Evolutionary conservation across 768 basidiomycete genomes (phyloP).

Genomic region (Rhizopogon vulgaris): DNA sequence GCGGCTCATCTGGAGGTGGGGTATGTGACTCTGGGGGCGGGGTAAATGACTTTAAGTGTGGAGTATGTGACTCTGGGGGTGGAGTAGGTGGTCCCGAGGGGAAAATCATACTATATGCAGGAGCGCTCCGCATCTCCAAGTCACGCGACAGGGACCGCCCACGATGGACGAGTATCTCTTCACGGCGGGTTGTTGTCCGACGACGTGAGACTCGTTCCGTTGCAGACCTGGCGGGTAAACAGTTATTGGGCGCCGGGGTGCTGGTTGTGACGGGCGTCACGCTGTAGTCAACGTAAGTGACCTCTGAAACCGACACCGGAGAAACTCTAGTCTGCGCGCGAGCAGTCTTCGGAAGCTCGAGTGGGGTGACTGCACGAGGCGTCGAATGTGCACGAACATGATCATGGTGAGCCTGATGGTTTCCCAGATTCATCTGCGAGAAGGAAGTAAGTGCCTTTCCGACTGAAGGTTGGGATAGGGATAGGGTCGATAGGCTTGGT

Average conservation of each 20-base stretch:
- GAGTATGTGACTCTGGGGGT: conserved; percentile 12
- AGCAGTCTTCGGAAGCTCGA: neutral
- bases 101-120: conserved; percentile 27
- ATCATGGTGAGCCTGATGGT: neutral
- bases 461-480: neutral
- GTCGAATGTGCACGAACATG: conserved; percentile 1
- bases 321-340: conserved; percentile 9
- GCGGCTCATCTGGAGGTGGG: conserved; percentile 7
- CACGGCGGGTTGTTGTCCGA: conserved; percentile 20
- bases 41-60: conserved; percentile 10
- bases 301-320: conserved; percentile 11
- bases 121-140: conserved; percentile 25
- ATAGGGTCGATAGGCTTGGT: neutral
- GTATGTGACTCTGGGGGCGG: conserved; percentile 14
- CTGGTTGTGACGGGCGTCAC: conserved; percentile 16
- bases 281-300: conserved; percentile 22
- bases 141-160: conserved; percentile 28
- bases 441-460: conserved; percentile 1
- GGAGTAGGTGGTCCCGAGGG: conserved; percentile 27
- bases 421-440: neutral
- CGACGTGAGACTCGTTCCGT: conserved; percentile 26
- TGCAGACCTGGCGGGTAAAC: conserved; percentile 24
- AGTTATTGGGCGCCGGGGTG: conserved; percentile 6
- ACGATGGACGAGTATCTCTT: conserved; percentile 21
- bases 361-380: neutral